Percentiles rank a stretch among this genome's conserved stretches.
Evolutionary conservation across 306 rosid genomes (phyloP).

Genomic region (Trifolium repens): DNA sequence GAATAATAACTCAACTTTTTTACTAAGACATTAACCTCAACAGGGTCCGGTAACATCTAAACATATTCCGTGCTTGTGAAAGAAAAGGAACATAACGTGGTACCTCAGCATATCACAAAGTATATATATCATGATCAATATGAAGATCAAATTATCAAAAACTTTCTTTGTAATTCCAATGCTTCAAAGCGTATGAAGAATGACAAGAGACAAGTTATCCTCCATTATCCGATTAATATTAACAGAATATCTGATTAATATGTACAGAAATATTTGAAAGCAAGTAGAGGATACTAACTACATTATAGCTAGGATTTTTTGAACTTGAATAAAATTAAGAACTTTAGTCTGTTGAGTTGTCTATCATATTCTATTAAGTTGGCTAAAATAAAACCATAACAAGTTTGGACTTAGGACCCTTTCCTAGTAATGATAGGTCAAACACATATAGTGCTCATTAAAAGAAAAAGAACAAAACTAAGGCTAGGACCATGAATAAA

Average conservation of each 20-base stretch:
- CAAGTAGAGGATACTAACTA: constrained; percentile 18
- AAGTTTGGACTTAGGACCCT: constrained; percentile 7
- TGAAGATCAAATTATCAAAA: constrained; percentile 2
- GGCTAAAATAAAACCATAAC: constrained; percentile 8
- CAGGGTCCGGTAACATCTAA: background rate
- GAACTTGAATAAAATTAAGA: constrained; percentile 12
- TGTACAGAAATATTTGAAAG: constrained; percentile 12
- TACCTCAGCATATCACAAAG: too few relatives aligned
- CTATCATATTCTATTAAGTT: constrained; percentile 11
- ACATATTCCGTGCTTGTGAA: background rate
- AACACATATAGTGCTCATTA: constrained; percentile 18
- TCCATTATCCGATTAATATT: background rate
- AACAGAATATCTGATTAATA: background rate
- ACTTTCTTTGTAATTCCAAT: constrained; percentile 11
- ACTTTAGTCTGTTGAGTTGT: background rate
- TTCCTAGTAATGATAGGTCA: constrained; percentile 15
- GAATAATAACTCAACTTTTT: constrained; percentile 11
- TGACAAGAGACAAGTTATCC: constrained; percentile 5
- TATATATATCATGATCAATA: background rate
- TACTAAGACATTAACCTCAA: background rate
- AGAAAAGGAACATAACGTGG: background rate
- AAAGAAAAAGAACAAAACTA: constrained; percentile 2
- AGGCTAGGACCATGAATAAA: constrained; percentile 18
- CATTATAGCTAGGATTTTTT: constrained; percentile 10
- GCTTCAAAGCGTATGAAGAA: constrained; percentile 1